Evolutionary conservation across 2,329 filamentous ascomycete species (phyloP).

Genomic region (Claviceps quebecensis): DNA sequence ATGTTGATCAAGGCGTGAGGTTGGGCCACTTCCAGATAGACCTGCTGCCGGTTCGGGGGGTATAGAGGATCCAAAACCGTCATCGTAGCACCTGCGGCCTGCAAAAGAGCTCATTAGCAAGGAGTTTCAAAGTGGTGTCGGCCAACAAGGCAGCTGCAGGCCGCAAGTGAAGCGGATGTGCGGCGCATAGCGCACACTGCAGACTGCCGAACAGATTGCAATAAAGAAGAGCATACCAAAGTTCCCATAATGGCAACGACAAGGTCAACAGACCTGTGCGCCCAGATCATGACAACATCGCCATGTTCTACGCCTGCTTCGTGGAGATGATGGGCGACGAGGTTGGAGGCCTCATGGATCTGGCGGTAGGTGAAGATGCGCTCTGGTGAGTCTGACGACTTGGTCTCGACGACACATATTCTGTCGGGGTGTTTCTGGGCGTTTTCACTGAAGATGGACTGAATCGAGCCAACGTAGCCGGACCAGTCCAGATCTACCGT

Average conservation of each 20-base stretch:
- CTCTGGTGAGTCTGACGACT: conserved; percentile 30
- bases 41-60: conserved; percentile 16
- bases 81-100: conserved; percentile 45
- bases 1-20: conserved; percentile 57
- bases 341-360: conserved; percentile 74
- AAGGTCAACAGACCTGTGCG: conserved; percentile 58
- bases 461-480: conserved; percentile 49
- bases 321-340: conserved; percentile 65
- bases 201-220: neutral
- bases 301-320: conserved; percentile 59
- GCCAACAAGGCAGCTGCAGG: no score
- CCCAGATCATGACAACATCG: conserved; percentile 89
- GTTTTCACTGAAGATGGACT: conserved; percentile 54
- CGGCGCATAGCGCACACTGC: neutral
- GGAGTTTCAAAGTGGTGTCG: neutral
- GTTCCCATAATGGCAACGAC: conserved; percentile 65
- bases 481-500: conserved; percentile 55
- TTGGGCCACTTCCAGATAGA: conserved; percentile 68
- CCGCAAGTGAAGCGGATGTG: neutral
- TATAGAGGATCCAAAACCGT: conserved; percentile 55
- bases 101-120: conserved; percentile 18
- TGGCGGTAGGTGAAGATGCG: conserved; percentile 70
- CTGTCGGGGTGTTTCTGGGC: conserved; percentile 53
- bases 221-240: conserved; percentile 16
- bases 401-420: conserved; percentile 36